phyloP scores from a whole-genome alignment of 2,329 filamentous ascomycete genomes.

The Cyphellophora europaea region DNA sequence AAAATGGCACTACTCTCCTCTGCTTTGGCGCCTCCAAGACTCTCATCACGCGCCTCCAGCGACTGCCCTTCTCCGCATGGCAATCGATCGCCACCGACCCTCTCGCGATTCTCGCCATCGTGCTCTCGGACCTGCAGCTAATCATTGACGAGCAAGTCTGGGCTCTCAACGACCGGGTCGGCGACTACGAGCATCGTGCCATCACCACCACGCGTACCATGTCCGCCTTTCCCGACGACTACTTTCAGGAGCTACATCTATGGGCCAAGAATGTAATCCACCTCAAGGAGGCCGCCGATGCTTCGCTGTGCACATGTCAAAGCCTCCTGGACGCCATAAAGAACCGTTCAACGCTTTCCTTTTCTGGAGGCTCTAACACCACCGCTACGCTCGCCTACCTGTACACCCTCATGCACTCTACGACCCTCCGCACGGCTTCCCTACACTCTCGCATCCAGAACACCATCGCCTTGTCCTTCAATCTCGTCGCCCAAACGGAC shows the following conservation, averaged over 20 bases:
- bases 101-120: conserved; percentile 4
- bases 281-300: conserved; percentile 26
- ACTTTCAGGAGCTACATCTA: conserved; percentile 26
- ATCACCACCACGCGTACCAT: conserved; percentile 1
- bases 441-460: no score
- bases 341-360: no score
- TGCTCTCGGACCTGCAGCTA: conserved; percentile 5
- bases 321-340: conserved; percentile 18
- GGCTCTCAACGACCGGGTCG: conserved; percentile 4
- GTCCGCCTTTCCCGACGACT: no score
- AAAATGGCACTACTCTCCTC: no score
- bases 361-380: no score
- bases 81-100: conserved; percentile 2
- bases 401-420: no score
- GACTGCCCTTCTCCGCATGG: conserved; percentile 3
- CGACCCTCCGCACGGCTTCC: no score
- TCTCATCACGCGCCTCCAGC: conserved; percentile 2
- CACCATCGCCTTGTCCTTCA: conserved; percentile 24
- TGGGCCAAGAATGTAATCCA: conserved; percentile 30
- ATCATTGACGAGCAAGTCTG: conserved; percentile 7
- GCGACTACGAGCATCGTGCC: conserved; percentile 3
- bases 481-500: conserved; percentile 30
- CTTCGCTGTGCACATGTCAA: conserved; percentile 21
- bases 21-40: conserved; percentile 4
- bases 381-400: no score